Evolutionary conservation across 1,284 basidiomycete genomes (phyloP), one percentile per base, ranked within the genome.

Genomic region (Ganoderma leucocontextum): DNA sequence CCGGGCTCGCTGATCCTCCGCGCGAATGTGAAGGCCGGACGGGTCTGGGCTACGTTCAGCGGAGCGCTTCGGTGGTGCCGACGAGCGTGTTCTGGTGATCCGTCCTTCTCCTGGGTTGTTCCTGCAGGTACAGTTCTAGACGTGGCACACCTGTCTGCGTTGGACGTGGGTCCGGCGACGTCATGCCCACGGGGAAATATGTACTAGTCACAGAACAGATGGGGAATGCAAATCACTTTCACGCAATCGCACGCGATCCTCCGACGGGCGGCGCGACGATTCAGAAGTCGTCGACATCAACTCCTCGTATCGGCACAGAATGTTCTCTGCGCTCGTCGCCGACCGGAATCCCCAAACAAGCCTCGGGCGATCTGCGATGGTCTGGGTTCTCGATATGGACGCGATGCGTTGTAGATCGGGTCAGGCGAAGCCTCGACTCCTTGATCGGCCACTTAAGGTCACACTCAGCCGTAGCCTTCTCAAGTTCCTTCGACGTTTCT

Each of bases 1-100:
- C 33, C 29, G 52, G 52, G 6, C 15, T 35, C 33, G 52, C 52
- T 55, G 52, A 55, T 55, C 52, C 25, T 55, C 52, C 52, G 52
- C 52, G 52, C 29, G 52, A 35, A 55, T 15, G 10, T 52, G 29
- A 9, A 55, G 29, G 29, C 52, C 25, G 29, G 25, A 17, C 15
- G 52, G 52, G 52, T 35, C 52, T 29, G 9, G 52, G 52, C 33
- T 29, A 13, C 35, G 47, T 52, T 22, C 47, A 25, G 22, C 47
- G 47, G 25, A 52, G 47, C 47, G 47, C 47, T 52, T 13, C 47
- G 47, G 47, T 52, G 47, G 22, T 25, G 47, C 22, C 13, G 10
- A 22, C 29, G 29, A 4, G 13, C 15, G 29, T 25, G 22, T 22
- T 22, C 8, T 55, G 29, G 33, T 35, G 29, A 9, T 55, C 33